Evolutionary conservation across 306 rosid genomes (phyloP), one percentile per base, ranked within the genome.

Genomic region (Vigna trinervia): DNA sequence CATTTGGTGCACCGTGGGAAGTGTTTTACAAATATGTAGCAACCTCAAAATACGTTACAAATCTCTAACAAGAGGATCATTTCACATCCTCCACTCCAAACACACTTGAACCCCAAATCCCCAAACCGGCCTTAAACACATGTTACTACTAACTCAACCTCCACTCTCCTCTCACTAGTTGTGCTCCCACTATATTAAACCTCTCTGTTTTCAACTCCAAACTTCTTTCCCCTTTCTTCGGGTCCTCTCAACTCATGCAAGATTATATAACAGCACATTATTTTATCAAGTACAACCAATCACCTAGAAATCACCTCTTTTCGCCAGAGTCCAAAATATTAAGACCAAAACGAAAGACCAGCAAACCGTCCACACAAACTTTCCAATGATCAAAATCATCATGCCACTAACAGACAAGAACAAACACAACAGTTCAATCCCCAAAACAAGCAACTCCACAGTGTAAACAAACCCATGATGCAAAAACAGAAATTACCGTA

Each of bases 401-500:
- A 36, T 7, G 14, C 69, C 22, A 34, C 69, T 34, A 36, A 47
- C 20, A 36, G 2, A 46, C 13, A 46, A 56, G 19, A 56, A 69
- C 50, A 26, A 54, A 12, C 17, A 3, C 12, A 30, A 62, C 5
- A 54, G 15, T 20, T 3, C 6, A 54, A 14, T 20, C 2, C 30
- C 65, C 34, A 59, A 41, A 26, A 59, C 1, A 5, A 59, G 19
- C 20, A 59, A 60, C 5, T 6, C 20, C 20, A 30, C 66, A 13
- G 3, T 0, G 20, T 41, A 59, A 59, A 61, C 15, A 59, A 59
- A 61, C 20, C n/a, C 47, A 63, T 11, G 78, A 63, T 68, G n/a
- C 62, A 73, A 71, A 22, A 78, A 59, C 62, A 65, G 78, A 71
- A 80, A 48, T 83, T 71, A 74, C 79, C 83, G 14, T 86, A 86